Evolutionary conservation across 1,284 basidiomycete genomes (phyloP), one percentile per base, ranked within the genome.

Genomic region (Boletellus deceptivus): DNA sequence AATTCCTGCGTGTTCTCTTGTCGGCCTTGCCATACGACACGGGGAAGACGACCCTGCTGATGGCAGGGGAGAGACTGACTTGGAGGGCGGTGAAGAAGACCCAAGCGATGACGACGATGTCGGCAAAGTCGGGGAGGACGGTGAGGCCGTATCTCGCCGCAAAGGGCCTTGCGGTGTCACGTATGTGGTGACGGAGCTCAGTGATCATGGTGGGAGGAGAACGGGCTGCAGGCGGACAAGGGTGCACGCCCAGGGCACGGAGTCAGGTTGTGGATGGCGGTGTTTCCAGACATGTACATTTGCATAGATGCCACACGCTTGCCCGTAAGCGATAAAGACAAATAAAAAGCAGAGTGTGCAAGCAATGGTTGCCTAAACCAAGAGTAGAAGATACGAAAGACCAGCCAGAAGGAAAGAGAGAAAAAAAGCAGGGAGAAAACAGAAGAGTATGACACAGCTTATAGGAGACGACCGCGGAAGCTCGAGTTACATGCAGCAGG

Each of bases 31-130:
- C 75, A 60, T 76, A 82, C 2, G 72, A 69, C 5, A 62, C 52
- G 0, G 74, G 73, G 46, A 77, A 75, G 59, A 75, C 67, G 9
- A 64, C 62, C 11, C 60, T 64, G 57, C 75, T 77, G 36, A 77
- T 59, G 45, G 67, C 59, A 2, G 84, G 84, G 6, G 79, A 77
- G 25, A 82, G 46, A 44, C 77, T 70, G 48, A 74, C 63, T 53
- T 85, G 82, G 41, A 82, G 59, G 38, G 70, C 56, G 14, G 75
- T 71, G 56, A 83, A 83, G 49, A 68, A 68, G 39, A 76, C 53
- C 54, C 77, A 73, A 50, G 84, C 72, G 59, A 78, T 75, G 46
- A 90, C 77, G 50, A 95, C 80, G 24, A 89, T 73, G 59, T 86
- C 80, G 44, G 83, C 72, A 54, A 86, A 81, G 57, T 82, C 82